Evolutionary conservation across 2,329 filamentous ascomycete species (phyloP).

Genomic region (Teratosphaeria destructans): DNA sequence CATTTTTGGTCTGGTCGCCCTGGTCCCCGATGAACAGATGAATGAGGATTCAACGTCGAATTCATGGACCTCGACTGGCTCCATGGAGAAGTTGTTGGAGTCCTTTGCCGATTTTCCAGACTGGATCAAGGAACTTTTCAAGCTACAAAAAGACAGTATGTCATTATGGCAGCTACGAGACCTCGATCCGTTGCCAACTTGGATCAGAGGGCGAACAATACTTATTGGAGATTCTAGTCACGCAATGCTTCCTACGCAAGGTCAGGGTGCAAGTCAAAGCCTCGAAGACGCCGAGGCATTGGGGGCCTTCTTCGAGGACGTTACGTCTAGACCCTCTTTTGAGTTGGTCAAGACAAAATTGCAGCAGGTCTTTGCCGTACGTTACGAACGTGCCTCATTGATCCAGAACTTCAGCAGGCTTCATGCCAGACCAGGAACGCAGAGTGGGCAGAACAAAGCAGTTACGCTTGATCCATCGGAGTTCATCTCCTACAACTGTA

Average conservation of each 20-base stretch:
- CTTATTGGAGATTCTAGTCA: slow-evolving; percentile 31
- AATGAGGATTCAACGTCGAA: slow-evolving; percentile 20
- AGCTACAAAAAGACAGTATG: slow-evolving; percentile 22
- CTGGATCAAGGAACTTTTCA: slow-evolving; percentile 30
- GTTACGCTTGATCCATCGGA: not conserved
- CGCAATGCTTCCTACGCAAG: slow-evolving; percentile 33
- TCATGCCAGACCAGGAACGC: not conserved
- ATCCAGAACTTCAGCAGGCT: not conserved
- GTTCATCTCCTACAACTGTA: not conserved
- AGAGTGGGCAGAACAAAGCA: not conserved
- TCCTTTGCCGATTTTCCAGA: slow-evolving; percentile 32
- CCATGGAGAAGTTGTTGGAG: slow-evolving; percentile 28
- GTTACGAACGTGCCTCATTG: slow-evolving; percentile 27
- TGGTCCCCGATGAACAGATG: slow-evolving; percentile 36
- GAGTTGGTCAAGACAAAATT: slow-evolving; percentile 17
- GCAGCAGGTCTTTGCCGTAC: slow-evolving; percentile 17
- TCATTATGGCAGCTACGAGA: slow-evolving; percentile 39
- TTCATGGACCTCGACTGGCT: slow-evolving; percentile 33
- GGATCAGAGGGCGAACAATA: slow-evolving; percentile 22
- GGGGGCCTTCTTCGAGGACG: slow-evolving; percentile 16
- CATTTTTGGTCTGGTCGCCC: slow-evolving; percentile 31
- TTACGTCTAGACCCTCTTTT: slow-evolving; percentile 6
- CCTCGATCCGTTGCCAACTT: slow-evolving; percentile 30
- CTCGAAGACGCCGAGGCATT: slow-evolving; percentile 34
- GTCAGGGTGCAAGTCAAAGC: slow-evolving; percentile 33